Conservation (phyloP, 345 rosid species). For the Acer saccharum region DNA sequence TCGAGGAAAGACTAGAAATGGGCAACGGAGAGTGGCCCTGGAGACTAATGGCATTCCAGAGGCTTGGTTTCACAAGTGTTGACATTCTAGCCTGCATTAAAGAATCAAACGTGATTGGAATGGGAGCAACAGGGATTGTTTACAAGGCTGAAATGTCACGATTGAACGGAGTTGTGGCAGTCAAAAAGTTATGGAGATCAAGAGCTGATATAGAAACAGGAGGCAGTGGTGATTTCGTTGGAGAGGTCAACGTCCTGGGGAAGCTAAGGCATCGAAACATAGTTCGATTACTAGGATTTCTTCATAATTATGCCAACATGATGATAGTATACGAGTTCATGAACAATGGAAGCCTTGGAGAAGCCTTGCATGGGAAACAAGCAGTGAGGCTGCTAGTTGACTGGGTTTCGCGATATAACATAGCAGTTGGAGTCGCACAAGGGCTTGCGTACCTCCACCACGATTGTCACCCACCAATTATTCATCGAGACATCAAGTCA, state of each 20-base stretch:
- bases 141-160: conserved; percentile 75
- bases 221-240: conserved; percentile 61
- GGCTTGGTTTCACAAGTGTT: conserved; percentile 72
- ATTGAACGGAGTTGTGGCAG: conserved; percentile 60
- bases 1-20: conserved; percentile 46
- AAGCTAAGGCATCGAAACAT: conserved; percentile 89
- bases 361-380: conserved; percentile 76
- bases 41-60: conserved; percentile 90
- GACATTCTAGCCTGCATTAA: conserved; percentile 72
- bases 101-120: conserved; percentile 84
- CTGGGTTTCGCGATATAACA: conserved; percentile 87
- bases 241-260: conserved; percentile 84
- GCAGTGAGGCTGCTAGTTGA: conserved; percentile 69
- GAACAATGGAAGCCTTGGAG: conserved; percentile 85
- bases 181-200: conserved; percentile 88
- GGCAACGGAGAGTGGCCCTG: conserved; percentile 86
- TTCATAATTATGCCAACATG: conserved; percentile 69
- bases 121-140: conserved; percentile 91
- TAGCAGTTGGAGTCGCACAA: conserved; percentile 87
- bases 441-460: conserved; percentile 96
- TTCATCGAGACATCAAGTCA: conserved; percentile 90
- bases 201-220: conserved; percentile 63
- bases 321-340: conserved; percentile 89
- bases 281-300: conserved; percentile 74
- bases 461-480: conserved; percentile 83